These are phyloP conservation scores for Fusarium armeniacum DNA, from an alignment of 2,329 filamentous ascomycete species.

Conservation along the genomic window DNA sequence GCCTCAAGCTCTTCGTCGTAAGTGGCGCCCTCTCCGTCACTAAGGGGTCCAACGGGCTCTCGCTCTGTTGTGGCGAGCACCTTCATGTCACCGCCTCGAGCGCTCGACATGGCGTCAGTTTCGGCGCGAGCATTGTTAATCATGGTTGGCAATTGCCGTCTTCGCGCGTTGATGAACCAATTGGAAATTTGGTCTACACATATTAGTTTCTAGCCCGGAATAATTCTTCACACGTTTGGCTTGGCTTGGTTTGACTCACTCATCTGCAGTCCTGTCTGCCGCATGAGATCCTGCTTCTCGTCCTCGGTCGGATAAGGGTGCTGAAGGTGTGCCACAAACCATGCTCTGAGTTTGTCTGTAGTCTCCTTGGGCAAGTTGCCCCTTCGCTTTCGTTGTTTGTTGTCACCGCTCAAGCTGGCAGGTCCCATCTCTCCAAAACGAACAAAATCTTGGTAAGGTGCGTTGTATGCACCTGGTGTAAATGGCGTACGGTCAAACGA, in stretches of 20 bases:
- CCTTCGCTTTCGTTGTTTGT: conserved; percentile 73
- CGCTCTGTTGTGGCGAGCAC: conserved; percentile 58
- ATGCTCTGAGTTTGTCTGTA: conserved; percentile 82
- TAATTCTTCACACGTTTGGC: conserved; percentile 2
- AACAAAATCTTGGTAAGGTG: conserved; percentile 60
- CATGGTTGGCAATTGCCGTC: conserved; percentile 73
- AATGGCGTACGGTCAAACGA: conserved; percentile 62
- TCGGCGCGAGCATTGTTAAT: conserved; percentile 69
- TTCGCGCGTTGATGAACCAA: conserved; percentile 84
- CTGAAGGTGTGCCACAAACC: conserved; percentile 82
- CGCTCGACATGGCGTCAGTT: conserved; percentile 61
- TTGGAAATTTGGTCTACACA: conserved; percentile 77
- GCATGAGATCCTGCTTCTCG: conserved; percentile 86
- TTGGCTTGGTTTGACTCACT: conserved; percentile 66
- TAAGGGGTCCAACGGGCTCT: conserved; percentile 57
- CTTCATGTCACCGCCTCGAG: conserved; percentile 55
- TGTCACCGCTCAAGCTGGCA: conserved; percentile 58
- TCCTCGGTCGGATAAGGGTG: conserved; percentile 92
- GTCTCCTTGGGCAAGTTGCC: conserved; percentile 93
- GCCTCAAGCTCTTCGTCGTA: conserved; percentile 61
- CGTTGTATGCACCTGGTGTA: conserved; percentile 58
- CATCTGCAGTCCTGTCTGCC: conserved; percentile 81
- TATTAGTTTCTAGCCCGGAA: conserved; percentile 27
- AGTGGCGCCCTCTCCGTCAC: conserved; percentile 62
- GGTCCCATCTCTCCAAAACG: conserved; percentile 59